phyloP scores from a whole-genome alignment of 169 alveolate genomes.

The Plasmodium ovale region DNA sequence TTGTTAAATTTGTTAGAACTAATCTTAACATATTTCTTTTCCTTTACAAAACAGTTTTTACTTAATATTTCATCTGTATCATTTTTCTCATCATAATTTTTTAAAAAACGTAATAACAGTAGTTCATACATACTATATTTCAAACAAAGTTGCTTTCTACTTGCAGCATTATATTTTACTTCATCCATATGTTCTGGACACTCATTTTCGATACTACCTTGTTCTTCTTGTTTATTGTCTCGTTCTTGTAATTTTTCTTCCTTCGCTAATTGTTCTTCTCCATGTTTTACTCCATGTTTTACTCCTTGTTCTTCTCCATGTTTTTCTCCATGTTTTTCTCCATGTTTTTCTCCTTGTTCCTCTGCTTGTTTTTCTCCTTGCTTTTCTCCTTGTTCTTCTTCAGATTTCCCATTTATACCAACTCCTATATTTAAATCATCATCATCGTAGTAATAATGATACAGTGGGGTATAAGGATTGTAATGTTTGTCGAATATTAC shows the following conservation, averaged over 20 bases:
- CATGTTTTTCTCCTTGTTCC: conserved; percentile 8
- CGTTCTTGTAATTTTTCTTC: neutral
- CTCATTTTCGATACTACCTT: too few relatives aligned
- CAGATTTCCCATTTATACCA: neutral
- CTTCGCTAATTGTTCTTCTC: conserved; percentile 1
- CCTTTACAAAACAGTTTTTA: conserved; percentile 43
- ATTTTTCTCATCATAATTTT: neutral
- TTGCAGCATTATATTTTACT: conserved; percentile 8
- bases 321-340: neutral
- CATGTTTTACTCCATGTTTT: too few relatives aligned
- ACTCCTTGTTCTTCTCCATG: neutral
- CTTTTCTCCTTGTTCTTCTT: neutral
- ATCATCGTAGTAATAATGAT: conserved; percentile 44
- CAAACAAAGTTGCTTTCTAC: conserved; percentile 44
- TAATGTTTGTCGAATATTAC: conserved; percentile 27
- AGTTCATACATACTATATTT: conserved; percentile 34
- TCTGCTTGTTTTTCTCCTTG: conserved; percentile 2
- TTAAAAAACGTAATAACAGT: conserved; percentile 56
- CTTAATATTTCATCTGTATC: conserved; percentile 26
- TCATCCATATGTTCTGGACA: conserved; percentile 12
- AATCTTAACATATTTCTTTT: conserved; percentile 17
- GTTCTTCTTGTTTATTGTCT: neutral
- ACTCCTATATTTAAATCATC: neutral
- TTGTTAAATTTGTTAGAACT: conserved; percentile 13
- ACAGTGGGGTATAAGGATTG: conserved; percentile 52